phyloP scores from a whole-genome alignment of 202 grass and related monocot species.

The Panicum hallii region DNA sequence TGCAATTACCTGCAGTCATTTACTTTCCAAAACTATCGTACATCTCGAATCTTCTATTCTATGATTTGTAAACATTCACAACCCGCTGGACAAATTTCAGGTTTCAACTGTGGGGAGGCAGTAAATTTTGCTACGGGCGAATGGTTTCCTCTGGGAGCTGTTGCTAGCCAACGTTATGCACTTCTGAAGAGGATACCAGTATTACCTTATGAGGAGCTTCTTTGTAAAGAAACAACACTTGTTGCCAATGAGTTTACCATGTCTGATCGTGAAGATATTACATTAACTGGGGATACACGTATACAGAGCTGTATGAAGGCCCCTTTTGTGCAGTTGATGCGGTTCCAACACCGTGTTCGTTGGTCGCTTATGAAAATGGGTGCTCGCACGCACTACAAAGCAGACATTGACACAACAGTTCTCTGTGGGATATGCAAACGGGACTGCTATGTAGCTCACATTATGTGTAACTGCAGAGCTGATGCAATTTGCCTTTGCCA shows the following conservation, averaged over 20 bases:
- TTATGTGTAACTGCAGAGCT: slow-evolving; percentile 67
- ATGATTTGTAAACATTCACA: slow-evolving; percentile 28
- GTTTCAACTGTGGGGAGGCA: slow-evolving; percentile 88
- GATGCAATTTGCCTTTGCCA: slow-evolving; percentile 70
- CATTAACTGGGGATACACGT: slow-evolving; percentile 34
- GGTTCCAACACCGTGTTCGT: slow-evolving; percentile 62
- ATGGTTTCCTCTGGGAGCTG: slow-evolving; percentile 76
- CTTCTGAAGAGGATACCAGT: slow-evolving; percentile 70
- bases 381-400: slow-evolving; percentile 56
- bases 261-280: slow-evolving; percentile 23
- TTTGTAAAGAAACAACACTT: slow-evolving; percentile 66
- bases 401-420: slow-evolving; percentile 48
- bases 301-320: slow-evolving; percentile 47
- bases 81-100: slow-evolving; percentile 39
- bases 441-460: slow-evolving; percentile 69
- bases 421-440: slow-evolving; percentile 68
- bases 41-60: slow-evolving; percentile 35
- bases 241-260: slow-evolving; percentile 43
- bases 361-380: slow-evolving; percentile 71
- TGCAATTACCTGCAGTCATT: slow-evolving; percentile 7
- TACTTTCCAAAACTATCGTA: slow-evolving; percentile 12
- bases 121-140: slow-evolving; percentile 75
- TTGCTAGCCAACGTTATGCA: slow-evolving; percentile 76
- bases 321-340: slow-evolving; percentile 74
- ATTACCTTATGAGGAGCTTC: slow-evolving; percentile 77